Base-by-base conservation (phyloP, 345 rosid species). In the Conringia planisiliqua region DNA sequence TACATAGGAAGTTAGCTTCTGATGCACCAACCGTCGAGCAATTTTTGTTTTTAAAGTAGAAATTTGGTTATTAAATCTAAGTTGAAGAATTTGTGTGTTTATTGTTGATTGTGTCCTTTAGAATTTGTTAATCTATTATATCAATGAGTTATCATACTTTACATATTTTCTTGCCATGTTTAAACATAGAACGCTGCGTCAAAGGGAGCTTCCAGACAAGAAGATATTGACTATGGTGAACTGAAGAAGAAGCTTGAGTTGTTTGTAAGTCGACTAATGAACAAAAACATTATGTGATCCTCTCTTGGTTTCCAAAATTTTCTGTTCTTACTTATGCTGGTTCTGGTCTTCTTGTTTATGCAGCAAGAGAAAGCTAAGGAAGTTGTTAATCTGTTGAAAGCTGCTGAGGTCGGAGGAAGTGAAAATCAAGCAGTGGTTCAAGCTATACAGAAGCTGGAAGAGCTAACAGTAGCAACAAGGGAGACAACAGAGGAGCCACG, bases 301-400 rank as follows among this genome's bases (percentile, higher is more conserved):
- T 10, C 9, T 30, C 48, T 42, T 52, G 22, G 33, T 59, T 66
- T 35, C 9, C 9, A 6, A 27, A 42, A 14, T 6, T 55, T 10
- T 39, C 16, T 22, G 24, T 22, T 22, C 27, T 36, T 26, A 12
- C 56, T 58, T 14, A 65, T 54, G 3, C 27, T 46, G 18, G 50
- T 20, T 51, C 29, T 48, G 48, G 26, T 35, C 52, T 13, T 33
- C 54, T 65, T 43, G 1, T 46, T 29, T 20, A 80, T 67, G 83
- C 87, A 95, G 99, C 98, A 90, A 89, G 76, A 85, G 17, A 89
- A 68, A 72, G 80, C 91, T 71, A 85, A 76, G 85, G 84, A 83
- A 57, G 85, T 87, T 2, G 81, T 85, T 3, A 79, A 38, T 11
- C 81, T 80, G 44, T 81, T 95, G 56, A 92, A 78, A 83, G 86